Conservation (phyloP, 345 rosid species). For the Psidium guajava region DNA sequence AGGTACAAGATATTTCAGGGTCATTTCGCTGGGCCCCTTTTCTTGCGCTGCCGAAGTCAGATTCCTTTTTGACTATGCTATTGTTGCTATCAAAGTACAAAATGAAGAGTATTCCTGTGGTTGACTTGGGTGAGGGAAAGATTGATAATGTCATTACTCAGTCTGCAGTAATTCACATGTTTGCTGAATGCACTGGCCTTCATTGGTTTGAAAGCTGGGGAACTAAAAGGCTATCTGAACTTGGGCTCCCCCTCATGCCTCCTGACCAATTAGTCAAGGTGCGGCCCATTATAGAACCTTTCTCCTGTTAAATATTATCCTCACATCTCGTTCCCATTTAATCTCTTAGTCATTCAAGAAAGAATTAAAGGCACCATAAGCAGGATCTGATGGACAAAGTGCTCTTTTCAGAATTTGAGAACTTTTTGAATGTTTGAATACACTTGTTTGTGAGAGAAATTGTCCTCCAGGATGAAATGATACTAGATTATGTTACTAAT, state of each 20-base stretch:
- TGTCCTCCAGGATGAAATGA: not conserved
- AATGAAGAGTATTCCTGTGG: constrained; percentile 95
- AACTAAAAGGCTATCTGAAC: constrained; percentile 64
- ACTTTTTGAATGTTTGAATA: not conserved
- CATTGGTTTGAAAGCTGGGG: constrained; percentile 99
- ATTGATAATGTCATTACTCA: constrained; percentile 84
- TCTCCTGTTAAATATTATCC: not conserved
- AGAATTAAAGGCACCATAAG: not conserved
- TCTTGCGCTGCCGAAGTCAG: constrained; percentile 81
- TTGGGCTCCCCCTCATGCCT: constrained; percentile 78
- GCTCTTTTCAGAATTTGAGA: not conserved
- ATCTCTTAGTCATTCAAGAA: not conserved
- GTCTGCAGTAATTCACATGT: constrained; percentile 94
- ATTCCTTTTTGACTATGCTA: constrained; percentile 92
- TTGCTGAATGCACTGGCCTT: constrained; percentile 86
- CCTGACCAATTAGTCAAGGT: constrained; percentile 50
- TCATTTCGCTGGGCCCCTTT: constrained; percentile 99
- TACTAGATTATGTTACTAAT: not conserved
- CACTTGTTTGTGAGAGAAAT: not conserved
- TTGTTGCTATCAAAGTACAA: constrained; percentile 90
- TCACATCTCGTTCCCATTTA: not conserved
- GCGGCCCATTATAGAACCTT: not conserved
- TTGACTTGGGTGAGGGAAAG: constrained; percentile 68
- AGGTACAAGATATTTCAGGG: constrained; percentile 96
- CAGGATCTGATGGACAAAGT: not conserved